Base-by-base conservation (phyloP, 345 rosid genomes). In the Pseudoturritis turrita region DNA sequence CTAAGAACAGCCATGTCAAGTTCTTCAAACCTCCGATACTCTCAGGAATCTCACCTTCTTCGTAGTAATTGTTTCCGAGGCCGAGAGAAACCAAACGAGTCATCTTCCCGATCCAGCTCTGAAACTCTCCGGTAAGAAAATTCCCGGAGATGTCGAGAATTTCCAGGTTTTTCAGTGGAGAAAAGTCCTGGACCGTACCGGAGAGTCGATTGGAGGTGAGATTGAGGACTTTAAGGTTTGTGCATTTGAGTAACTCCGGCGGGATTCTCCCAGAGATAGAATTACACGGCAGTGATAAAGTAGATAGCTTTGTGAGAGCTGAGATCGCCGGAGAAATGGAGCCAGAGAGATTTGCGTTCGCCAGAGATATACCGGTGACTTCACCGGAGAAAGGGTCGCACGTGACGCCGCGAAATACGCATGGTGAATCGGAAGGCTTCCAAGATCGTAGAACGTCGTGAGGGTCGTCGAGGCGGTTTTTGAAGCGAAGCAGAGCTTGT, bases 121-220 rank as follows among this genome's bases (percentile, higher is more conserved):
- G 97, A 56, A 94, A 83, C 68, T 63, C 49, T 5, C 97, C 97
- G 1, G 84, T 77, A 57, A 91, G 81, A 44, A 26, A 67, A 66
- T 94, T 91, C 7, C 0, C 5, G 0, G 95, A 59, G 76, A 91
- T 40, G 52, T 85, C 97, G 23, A 94, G 89, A 73, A 13, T 12
- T 63, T 80, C 72, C 70, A 94, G 68, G 74, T 40, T 76, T 55
- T 10, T 79, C 49, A 94, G 73, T 1, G 65, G 50, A 0, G 96
- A 88, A 53, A 94, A 81, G 74, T 89, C 92, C 0, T 95, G 98
- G 9, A 94, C 13, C 0, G 4, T 61, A 3, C 98, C 95, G 1
- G 68, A 65, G 82, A 94, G 76, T 21, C 25, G 0, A 43, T 94
- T 94, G 10, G 23, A 8, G 1, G 91, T 53, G 26, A 94, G 80